phyloP scores from a whole-genome alignment of 2,329 filamentous ascomycete genomes.

The Apiospora rasikravindrae region DNA sequence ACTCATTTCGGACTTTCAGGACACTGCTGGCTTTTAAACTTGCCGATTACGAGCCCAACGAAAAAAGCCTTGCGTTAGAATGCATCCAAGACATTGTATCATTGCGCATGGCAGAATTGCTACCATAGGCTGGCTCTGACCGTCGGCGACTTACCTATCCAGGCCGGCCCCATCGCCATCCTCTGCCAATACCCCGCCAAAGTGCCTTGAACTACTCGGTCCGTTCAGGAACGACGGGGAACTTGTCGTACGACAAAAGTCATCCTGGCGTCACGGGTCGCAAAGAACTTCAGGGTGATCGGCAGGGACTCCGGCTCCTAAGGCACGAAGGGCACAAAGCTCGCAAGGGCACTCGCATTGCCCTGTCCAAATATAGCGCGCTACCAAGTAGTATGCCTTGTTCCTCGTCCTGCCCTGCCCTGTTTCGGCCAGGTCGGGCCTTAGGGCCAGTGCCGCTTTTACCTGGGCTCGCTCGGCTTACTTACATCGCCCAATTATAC shows the following conservation, averaged over 20 bases:
- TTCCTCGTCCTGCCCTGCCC: background rate
- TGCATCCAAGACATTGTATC: background rate
- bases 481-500: background rate
- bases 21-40: background rate
- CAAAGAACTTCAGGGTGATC: background rate
- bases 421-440: background rate
- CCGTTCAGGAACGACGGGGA: background rate
- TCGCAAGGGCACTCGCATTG: background rate
- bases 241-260: constrained; percentile 6
- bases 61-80: background rate
- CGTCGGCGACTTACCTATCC: background rate
- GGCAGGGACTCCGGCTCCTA: background rate
- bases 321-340: background rate
- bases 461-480: background rate
- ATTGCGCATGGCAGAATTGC: background rate
- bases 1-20: background rate
- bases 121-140: background rate
- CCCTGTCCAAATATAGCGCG: constrained; percentile 3
- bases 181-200: background rate
- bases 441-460: background rate
- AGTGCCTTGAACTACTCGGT: constrained; percentile 2
- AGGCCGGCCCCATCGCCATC: background rate
- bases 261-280: constrained; percentile 1
- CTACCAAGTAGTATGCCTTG: background rate
- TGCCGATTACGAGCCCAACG: background rate